phyloP scores from a whole-genome alignment of 768 basidiomycete genomes.

The Boletellus emodensis region DNA sequence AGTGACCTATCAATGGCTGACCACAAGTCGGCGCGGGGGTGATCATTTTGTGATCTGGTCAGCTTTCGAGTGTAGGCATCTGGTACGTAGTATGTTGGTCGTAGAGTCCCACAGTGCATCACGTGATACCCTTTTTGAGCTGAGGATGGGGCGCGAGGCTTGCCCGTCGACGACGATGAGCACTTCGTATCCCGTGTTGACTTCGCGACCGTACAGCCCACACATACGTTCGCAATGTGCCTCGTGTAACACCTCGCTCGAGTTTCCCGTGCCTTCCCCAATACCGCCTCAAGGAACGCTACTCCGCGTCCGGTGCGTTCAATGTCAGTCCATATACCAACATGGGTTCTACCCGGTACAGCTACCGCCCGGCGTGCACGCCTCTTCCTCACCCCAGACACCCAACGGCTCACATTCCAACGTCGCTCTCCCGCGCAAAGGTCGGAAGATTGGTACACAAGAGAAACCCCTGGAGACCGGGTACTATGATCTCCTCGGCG shows the following conservation, averaged over 20 bases:
- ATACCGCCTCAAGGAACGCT: slow-evolving; percentile 52
- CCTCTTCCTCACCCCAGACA: slow-evolving; percentile 12
- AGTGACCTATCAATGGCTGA: no score
- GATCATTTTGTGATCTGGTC: no score
- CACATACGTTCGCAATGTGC: slow-evolving; percentile 64
- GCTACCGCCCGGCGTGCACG: slow-evolving; percentile 33
- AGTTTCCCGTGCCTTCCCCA: slow-evolving; percentile 65
- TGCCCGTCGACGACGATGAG: slow-evolving; percentile 38
- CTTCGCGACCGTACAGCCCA: slow-evolving; percentile 62
- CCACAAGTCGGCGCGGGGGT: no score
- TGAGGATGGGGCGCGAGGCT: background rate
- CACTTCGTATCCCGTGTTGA: slow-evolving; percentile 46
- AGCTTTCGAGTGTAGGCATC: no score
- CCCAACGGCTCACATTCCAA: slow-evolving; percentile 19
- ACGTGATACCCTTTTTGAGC: slow-evolving; percentile 21
- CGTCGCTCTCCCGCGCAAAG: slow-evolving; percentile 35
- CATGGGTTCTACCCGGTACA: slow-evolving; percentile 70
- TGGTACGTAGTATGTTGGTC: no score
- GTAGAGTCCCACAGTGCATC: background rate
- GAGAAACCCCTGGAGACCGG: slow-evolving; percentile 83
- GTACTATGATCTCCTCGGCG: slow-evolving; percentile 86
- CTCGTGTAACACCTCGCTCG: slow-evolving; percentile 51
- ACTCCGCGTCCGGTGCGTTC: slow-evolving; percentile 67
- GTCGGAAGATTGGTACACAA: slow-evolving; percentile 84
- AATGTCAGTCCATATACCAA: slow-evolving; percentile 55